Base-by-base conservation (phyloP, 306 rosid species). In the Abrus precatorius region DNA sequence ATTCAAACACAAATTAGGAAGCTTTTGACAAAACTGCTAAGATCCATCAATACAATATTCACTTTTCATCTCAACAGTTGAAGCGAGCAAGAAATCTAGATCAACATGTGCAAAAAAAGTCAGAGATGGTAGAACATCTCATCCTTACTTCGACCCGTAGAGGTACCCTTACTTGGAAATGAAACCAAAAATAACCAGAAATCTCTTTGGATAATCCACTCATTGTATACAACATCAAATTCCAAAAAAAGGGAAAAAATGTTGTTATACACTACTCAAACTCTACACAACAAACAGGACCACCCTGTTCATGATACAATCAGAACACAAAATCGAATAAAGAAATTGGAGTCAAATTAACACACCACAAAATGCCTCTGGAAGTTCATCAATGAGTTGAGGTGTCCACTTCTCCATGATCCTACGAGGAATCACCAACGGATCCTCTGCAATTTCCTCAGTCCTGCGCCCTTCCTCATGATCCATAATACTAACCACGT, bases 291-390 rank as follows among this genome's bases (percentile, higher is more conserved):
- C 52, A 45, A 62, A 55, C 36, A 48, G 13, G 71, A 36, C 59
- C 20, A 11, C 57, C 20, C 27, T n/a, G 14, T 33, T 3, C 14
- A 9, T 34, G 1, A 6, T 27, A 57, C 45, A 12, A 28, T 44
- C 11, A 56, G 43, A 54, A 28, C 11, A 34, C 48, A 73, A 34
- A 41, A 62, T 63, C 11, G 11, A 64, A n/a, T 6, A 9, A 29
- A 36, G 40, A 4, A 36, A 2, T 4, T 2, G 40, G 1, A 48
- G 40, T 69, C 53, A 2, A 76, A 62, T 48, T 73, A 5, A 83
- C 76, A 71, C 85, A 92, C 99, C 99, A 84, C 97, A 91, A 87
- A 95, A 95, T 44, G 98, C 99, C 67, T 95, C 97, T 0, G 99
- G 99, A 77, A 95, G 98, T 78, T 87, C 96, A 75, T 93, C 98